Base-by-base conservation (phyloP, 257 asterid genomes). In the Plectranthus barbatus region DNA sequence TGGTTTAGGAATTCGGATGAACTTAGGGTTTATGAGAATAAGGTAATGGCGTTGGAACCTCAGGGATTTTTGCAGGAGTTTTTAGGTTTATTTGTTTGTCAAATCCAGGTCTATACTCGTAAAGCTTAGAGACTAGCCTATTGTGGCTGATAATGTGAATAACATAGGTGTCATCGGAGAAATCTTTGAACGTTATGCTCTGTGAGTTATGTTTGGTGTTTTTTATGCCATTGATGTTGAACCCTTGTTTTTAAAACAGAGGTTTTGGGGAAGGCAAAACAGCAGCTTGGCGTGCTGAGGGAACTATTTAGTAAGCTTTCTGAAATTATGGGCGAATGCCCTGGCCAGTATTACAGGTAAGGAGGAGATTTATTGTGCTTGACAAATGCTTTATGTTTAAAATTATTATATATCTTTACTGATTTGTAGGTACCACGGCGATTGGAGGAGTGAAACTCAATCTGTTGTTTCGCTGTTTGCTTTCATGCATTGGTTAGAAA, bases 401-500 rank as follows among this genome's bases (percentile, higher is more conserved):
- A 18, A 42, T 39, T 68, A 53, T 63, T 17, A 49, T 59, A 40
- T 11, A 6, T 54, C 23, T 34, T 52, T 31, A 66, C 59, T 65
- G 47, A 49, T 60, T 48, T 60, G 58, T 66, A 80, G 99, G 82
- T 87, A 80, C 73, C 95, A 93, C 40, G 91, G 88, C 52, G 97
- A 90, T 80, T 90, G 97, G 97, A 85, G 80, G 80, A 82, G 80
- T 56, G 97, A 93, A 79, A 79, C 96, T 0, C 97, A 93, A 74
- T 66, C 81, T 9, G 95, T 72, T n/a, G 97, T 87, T 41, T 85
- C 96, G 5, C 68, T 90, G 73, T 83, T 93, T 51, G 97, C 94
- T 41, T 93, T 83, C 80, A 93, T 87, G 78, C 97, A 90, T 72
- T 93, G 86, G 85, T 66, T 93, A 60, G 99, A 93, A 68, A 85